phyloP scores from a whole-genome alignment of 1,139 yeast species.

The Candida smagusa region DNA sequence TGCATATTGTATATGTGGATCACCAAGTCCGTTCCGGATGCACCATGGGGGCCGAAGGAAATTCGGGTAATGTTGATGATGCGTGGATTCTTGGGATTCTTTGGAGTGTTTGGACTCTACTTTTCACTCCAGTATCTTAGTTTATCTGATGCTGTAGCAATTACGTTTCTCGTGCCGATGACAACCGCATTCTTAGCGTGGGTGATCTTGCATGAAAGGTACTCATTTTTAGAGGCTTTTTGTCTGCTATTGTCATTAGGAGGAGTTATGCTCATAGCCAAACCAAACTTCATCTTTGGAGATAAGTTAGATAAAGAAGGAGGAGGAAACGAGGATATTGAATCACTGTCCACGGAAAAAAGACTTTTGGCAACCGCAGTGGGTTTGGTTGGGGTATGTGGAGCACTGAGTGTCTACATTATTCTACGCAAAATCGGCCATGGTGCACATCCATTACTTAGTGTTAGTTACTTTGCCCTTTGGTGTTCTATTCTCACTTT shows the following conservation, averaged over 20 bases:
- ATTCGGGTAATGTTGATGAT: constrained; percentile 51
- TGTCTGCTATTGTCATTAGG: constrained; percentile 67
- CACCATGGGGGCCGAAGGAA: constrained; percentile 69
- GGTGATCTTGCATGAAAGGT: constrained; percentile 62
- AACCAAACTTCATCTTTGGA: constrained; percentile 75
- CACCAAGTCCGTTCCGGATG: constrained; percentile 51
- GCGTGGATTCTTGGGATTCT: constrained; percentile 75
- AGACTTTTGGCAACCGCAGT: constrained; percentile 58
- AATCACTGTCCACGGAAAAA: constrained; percentile 38
- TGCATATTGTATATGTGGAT: constrained; percentile 54
- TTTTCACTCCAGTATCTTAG: constrained; percentile 71
- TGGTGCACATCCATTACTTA: constrained; percentile 73
- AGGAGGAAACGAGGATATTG: constrained; percentile 29
- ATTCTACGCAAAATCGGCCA: constrained; percentile 72
- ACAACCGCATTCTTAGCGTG: constrained; percentile 76
- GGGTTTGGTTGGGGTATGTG: constrained; percentile 67
- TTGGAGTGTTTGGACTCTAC: constrained; percentile 76
- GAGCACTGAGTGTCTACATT: constrained; percentile 70
- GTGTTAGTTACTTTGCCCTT: constrained; percentile 74
- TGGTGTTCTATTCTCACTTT: constrained; percentile 56
- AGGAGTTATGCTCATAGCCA: constrained; percentile 80
- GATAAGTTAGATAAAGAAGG: constrained; percentile 28
- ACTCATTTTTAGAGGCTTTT: constrained; percentile 60
- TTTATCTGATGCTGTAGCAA: constrained; percentile 72
- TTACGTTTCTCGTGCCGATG: constrained; percentile 76